phyloP scores from a whole-genome alignment of 2,329 filamentous ascomycete genomes.

The Chrysoporthe deuterocubensis region DNA sequence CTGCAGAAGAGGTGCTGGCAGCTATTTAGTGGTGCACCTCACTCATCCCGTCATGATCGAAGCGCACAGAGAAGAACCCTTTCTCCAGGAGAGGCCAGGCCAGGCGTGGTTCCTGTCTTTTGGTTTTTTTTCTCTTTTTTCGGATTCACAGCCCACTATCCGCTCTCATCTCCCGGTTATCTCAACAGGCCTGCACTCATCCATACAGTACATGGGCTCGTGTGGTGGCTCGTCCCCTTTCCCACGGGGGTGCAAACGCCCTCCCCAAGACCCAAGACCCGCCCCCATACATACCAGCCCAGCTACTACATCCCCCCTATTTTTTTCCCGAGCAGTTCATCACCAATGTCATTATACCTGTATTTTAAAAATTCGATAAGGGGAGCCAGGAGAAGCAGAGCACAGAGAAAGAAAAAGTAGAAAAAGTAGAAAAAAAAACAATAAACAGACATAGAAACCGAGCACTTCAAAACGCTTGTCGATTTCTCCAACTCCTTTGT shows the following conservation, averaged over 20 bases:
- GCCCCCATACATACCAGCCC: too few relatives aligned
- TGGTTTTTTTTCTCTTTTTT: neutral
- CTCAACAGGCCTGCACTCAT: neutral
- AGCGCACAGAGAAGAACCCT: neutral
- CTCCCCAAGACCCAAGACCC: too few relatives aligned
- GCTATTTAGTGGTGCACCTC: neutral
- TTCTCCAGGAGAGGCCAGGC: neutral
- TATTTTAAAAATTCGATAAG: neutral
- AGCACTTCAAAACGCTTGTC: conserved; percentile 22
- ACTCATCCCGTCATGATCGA: neutral
- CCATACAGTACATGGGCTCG: neutral
- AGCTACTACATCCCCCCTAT: too few relatives aligned
- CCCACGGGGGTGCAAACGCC: too few relatives aligned
- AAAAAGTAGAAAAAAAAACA: neutral
- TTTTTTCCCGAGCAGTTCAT: too few relatives aligned
- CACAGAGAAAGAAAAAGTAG: too few relatives aligned
- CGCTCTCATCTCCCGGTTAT: too few relatives aligned
- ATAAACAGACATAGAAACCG: neutral
- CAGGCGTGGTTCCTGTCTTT: neutral
- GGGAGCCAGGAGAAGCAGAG: too few relatives aligned
- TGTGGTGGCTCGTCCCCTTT: neutral
- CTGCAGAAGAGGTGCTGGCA: too few relatives aligned
- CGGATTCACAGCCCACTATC: neutral
- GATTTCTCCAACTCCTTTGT: conserved; percentile 19
- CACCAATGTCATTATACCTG: neutral